These are phyloP conservation scores for Cyberlindnera mrakii DNA, from an alignment of 805 yeast species.

Conservation along the genomic window DNA sequence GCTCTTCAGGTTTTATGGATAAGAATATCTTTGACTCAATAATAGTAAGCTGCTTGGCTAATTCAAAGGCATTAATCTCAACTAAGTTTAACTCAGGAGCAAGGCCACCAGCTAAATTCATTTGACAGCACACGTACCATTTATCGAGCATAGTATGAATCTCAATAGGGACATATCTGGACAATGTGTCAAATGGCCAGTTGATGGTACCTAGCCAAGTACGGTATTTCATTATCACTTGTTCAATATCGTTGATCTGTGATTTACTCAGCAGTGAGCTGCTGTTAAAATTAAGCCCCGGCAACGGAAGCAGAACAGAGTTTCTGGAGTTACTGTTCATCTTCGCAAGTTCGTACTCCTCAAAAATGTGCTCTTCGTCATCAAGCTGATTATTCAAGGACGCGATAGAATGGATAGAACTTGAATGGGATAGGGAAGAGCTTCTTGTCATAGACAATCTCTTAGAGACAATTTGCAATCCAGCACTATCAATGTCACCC, in stretches of 20 bases:
- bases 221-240: constrained; percentile 46
- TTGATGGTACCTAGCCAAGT: constrained; percentile 31
- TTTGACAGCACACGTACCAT: constrained; percentile 53
- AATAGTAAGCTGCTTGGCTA: constrained; percentile 71
- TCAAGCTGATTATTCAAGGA: constrained; percentile 24
- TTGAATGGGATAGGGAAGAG: constrained; percentile 32
- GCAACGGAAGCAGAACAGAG: constrained; percentile 27
- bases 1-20: constrained; percentile 56
- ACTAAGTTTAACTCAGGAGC: constrained; percentile 14
- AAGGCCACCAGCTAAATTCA: constrained; percentile 19
- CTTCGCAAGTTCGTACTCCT: constrained; percentile 50
- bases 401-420: constrained; percentile 25
- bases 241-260: constrained; percentile 34
- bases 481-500: constrained; percentile 11
- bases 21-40: constrained; percentile 66
- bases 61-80: constrained; percentile 61
- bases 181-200: constrained; percentile 19
- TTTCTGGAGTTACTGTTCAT: constrained; percentile 36
- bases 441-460: constrained; percentile 30
- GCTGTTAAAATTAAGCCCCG: constrained; percentile 20
- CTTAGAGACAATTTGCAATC: constrained; percentile 47
- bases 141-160: constrained; percentile 28
- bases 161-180: constrained; percentile 20
- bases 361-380: constrained; percentile 43
- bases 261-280: constrained; percentile 20